Evolutionary conservation across 2,329 filamentous ascomycete species (phyloP).

Genomic region (Cercospora canescens): DNA sequence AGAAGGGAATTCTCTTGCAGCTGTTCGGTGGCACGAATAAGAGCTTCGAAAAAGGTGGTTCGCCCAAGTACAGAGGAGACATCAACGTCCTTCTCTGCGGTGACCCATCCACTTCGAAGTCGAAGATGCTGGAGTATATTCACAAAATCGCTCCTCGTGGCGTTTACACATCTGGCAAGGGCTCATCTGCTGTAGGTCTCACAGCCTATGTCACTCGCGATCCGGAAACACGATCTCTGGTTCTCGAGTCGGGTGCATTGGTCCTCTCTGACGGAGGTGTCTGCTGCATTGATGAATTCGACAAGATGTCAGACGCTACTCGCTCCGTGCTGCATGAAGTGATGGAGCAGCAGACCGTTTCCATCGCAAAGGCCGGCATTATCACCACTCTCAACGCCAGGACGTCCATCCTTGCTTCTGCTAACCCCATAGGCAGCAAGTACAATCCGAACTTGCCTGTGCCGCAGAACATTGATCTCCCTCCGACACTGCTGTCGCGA

Average conservation of each 20-base stretch:
- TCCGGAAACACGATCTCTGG: conserved; percentile 70
- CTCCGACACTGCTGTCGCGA: conserved; percentile 89
- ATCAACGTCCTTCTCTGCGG: conserved; percentile 97
- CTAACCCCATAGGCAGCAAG: conserved; percentile 96
- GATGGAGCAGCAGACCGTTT: conserved; percentile 79
- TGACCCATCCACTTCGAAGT: conserved; percentile 95
- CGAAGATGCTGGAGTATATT: conserved; percentile 89
- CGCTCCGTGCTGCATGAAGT: conserved; percentile 76
- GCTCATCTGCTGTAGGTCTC: conserved; percentile 73
- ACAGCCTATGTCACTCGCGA: conserved; percentile 77
- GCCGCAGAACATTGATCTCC: conserved; percentile 96
- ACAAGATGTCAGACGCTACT: conserved; percentile 77
- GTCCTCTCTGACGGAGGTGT: conserved; percentile 74
- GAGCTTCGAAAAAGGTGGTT: conserved; percentile 93
- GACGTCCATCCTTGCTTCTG: conserved; percentile 92
- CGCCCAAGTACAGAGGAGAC: conserved; percentile 92
- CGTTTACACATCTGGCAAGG: conserved; percentile 75
- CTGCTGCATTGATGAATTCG: conserved; percentile 78
- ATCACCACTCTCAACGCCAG: conserved; percentile 90
- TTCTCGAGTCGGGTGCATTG: conserved; percentile 72
- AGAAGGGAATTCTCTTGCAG: conserved; percentile 96
- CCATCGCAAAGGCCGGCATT: conserved; percentile 75
- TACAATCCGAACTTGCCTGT: conserved; percentile 96
- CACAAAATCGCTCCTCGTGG: conserved; percentile 95
- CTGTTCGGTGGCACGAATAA: conserved; percentile 98